Conservation (phyloP, 1,284 basidiomycete genomes). For the Apiotrichum domesticum region DNA sequence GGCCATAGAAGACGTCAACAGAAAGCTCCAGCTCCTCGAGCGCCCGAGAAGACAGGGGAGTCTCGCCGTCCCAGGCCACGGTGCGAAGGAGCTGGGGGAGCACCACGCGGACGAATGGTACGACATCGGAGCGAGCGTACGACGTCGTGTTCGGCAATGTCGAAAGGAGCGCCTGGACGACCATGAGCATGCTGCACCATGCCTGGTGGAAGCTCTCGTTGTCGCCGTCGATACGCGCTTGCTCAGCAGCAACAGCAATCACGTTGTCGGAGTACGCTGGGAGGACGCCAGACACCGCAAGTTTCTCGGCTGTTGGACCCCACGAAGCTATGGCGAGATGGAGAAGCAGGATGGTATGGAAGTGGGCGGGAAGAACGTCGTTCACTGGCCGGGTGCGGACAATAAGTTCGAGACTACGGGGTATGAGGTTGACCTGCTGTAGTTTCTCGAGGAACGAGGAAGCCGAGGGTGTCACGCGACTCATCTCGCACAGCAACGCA, state of each 20-base stretch:
- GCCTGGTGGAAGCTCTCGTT: constrained; percentile 68
- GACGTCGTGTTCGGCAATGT: constrained; percentile 51
- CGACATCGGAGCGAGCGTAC: constrained; percentile 78
- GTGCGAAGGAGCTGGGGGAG: constrained; percentile 70
- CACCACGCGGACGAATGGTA: constrained; percentile 78
- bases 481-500: constrained; percentile 34
- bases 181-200: constrained; percentile 79
- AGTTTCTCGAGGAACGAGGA: constrained; percentile 68
- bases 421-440: constrained; percentile 74
- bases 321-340: constrained; percentile 78
- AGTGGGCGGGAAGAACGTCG: constrained; percentile 53
- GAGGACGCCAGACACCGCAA: constrained; percentile 76
- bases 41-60: constrained; percentile 62
- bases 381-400: constrained; percentile 49
- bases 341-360: constrained; percentile 71
- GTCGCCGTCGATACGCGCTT: constrained; percentile 66
- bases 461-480: constrained; percentile 13
- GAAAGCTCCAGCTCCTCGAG: constrained; percentile 76
- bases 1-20: constrained; percentile 65
- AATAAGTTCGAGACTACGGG: constrained; percentile 68
- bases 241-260: constrained; percentile 66
- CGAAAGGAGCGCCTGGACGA: constrained; percentile 67
- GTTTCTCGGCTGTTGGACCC: constrained; percentile 69
- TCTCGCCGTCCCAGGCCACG: constrained; percentile 71
- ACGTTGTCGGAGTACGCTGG: constrained; percentile 76